Evolutionary conservation across 176 grass and related monocot genomes (phyloP).

Genomic region (Lolium rigidum): DNA sequence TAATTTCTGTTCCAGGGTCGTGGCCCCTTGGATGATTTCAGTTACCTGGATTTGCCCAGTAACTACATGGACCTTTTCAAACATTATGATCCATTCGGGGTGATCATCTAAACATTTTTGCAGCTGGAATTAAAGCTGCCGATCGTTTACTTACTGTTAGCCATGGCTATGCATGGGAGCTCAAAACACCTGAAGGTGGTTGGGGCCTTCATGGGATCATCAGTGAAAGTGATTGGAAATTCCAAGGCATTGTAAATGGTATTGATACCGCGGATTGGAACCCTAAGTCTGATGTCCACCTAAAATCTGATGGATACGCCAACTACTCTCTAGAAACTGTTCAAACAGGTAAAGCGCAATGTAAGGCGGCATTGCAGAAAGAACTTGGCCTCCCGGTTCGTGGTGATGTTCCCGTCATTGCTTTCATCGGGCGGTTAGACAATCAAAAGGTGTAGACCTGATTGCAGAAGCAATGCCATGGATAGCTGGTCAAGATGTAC

Average conservation of each 20-base stretch:
- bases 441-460: constrained; percentile 90
- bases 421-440: constrained; percentile 89
- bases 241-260: constrained; percentile 89
- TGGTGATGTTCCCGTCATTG: constrained; percentile 65
- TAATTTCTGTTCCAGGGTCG: constrained; percentile 71
- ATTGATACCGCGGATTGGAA: constrained; percentile 91
- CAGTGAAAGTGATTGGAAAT: constrained; percentile 83
- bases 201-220: constrained; percentile 91
- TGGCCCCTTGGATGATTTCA: constrained; percentile 83
- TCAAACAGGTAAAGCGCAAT: constrained; percentile 72
- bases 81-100: constrained; percentile 80
- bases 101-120: constrained; percentile 93
- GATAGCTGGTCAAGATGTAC: constrained; percentile 87
- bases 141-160: constrained; percentile 91
- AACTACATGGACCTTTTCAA: constrained; percentile 81
- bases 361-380: constrained; percentile 79
- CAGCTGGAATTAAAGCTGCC: constrained; percentile 85
- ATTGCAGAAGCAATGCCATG: constrained; percentile 93
- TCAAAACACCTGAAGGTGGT: constrained; percentile 90
- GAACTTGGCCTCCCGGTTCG: constrained; percentile 78
- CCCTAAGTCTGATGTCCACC: constrained; percentile 68
- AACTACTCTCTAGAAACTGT: constrained; percentile 84
- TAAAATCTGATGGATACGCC: constrained; percentile 79
- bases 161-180: constrained; percentile 89
- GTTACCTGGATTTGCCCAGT: constrained; percentile 71